phyloP scores from a whole-genome alignment of 208 protist genomes.

The Trypanosoma conorhini region DNA sequence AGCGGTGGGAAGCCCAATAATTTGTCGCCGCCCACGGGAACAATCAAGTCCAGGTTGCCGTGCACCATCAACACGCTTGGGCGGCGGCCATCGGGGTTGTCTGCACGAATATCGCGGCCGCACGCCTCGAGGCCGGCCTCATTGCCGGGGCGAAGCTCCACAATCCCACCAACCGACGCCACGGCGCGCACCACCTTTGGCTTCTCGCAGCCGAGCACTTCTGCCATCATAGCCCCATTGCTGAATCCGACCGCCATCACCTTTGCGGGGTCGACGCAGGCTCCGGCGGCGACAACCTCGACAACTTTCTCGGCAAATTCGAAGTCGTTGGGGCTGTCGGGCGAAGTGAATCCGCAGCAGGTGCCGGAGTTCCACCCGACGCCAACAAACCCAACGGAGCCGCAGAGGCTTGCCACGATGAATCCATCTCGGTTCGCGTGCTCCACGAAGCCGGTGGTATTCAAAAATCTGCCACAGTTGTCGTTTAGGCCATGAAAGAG shows the following conservation, averaged over 20 bases:
- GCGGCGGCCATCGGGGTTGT: conserved; percentile 5
- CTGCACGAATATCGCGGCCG: conserved; percentile 23
- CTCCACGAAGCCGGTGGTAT: conserved; percentile 44
- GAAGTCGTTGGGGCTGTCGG: conserved; percentile 50
- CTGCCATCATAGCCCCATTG: conserved; percentile 78
- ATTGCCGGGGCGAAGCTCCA: conserved; percentile 61
- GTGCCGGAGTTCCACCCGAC: conserved; percentile 67
- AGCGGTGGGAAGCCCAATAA: conserved; percentile 59
- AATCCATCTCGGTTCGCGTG: conserved; percentile 55
- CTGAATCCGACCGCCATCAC: conserved; percentile 75
- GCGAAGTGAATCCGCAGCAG: conserved; percentile 65
- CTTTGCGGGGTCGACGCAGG: conserved; percentile 43
- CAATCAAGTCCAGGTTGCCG: conserved; percentile 57
- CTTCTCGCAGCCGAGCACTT: conserved; percentile 60
- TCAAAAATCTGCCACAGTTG: conserved; percentile 59
- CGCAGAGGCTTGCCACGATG: conserved; percentile 65
- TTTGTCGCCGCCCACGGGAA: conserved; percentile 56
- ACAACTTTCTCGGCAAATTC: conserved; percentile 45
- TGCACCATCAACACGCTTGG: conserved; percentile 70
- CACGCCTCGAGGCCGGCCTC: conserved; percentile 46
- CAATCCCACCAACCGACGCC: conserved; percentile 62
- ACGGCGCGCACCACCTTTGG: conserved; percentile 43
- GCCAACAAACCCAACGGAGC: conserved; percentile 52
- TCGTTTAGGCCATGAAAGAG: conserved; percentile 75
- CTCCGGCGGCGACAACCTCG: conserved; percentile 1